phyloP scores from a whole-genome alignment of 2,329 filamentous ascomycete genomes.

The Phaeosphaeria sp. region DNA sequence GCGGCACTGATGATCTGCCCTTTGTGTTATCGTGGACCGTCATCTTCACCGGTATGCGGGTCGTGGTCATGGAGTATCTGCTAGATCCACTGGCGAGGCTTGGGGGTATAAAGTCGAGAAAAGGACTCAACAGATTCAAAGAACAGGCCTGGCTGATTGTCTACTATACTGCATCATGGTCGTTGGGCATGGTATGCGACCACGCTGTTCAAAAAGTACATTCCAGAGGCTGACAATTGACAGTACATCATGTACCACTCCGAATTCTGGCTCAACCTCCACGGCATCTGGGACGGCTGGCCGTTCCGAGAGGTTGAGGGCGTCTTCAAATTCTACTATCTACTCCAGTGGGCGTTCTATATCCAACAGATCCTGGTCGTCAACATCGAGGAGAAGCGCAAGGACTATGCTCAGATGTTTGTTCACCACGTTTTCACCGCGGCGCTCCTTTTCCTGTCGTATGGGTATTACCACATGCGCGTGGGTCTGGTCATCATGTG shows the following conservation, averaged over 20 bases:
- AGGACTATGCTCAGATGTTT: constrained; percentile 97
- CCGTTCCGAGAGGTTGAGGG: constrained; percentile 77
- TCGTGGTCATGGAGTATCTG: constrained; percentile 84
- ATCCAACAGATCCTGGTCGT: constrained; percentile 93
- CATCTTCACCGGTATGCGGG: constrained; percentile 85
- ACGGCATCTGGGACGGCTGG: constrained; percentile 83
- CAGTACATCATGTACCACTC: constrained; percentile 84
- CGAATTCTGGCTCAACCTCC: constrained; percentile 77
- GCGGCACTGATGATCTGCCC: constrained; percentile 80
- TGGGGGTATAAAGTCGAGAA: constrained; percentile 76
- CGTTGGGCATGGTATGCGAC: constrained; percentile 74
- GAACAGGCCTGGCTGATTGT: constrained; percentile 92
- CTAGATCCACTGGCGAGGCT: constrained; percentile 77
- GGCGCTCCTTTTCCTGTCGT: constrained; percentile 78
- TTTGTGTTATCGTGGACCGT: constrained; percentile 81
- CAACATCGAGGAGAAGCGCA: constrained; percentile 90
- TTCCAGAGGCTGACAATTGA: constrained; percentile 16
- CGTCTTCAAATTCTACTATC: constrained; percentile 84
- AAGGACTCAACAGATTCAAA: constrained; percentile 81
- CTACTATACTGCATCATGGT: constrained; percentile 84
- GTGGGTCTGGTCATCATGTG: constrained; percentile 89
- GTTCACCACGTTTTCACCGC: constrained; percentile 92
- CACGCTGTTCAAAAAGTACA: neutral
- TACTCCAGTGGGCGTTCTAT: constrained; percentile 92
- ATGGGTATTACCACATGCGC: constrained; percentile 84